Evolutionary conservation across 345 rosid species (phyloP).

Genomic region (Rhizophora mangle): DNA sequence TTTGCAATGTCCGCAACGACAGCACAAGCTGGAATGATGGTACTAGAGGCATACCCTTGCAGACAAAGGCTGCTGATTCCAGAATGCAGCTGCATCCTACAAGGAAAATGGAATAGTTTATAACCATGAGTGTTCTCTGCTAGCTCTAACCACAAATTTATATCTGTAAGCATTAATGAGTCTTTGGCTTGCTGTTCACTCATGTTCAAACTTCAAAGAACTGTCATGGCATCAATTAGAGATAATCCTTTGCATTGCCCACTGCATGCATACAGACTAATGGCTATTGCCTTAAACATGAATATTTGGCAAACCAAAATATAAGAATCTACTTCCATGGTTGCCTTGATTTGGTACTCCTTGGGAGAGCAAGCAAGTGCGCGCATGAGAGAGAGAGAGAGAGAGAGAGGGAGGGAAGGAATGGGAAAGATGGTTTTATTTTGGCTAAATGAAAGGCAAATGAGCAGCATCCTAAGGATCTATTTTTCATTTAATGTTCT

Average conservation of each 20-base stretch:
- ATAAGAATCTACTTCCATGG: too few relatives aligned
- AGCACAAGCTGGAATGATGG: constrained; percentile 75
- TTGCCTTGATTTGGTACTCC: too few relatives aligned
- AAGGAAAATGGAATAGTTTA: constrained; percentile 12
- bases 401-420: neutral
- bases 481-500: neutral
- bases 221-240: too few relatives aligned
- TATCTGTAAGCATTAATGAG: too few relatives aligned
- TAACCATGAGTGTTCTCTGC: neutral
- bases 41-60: constrained; percentile 85
- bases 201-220: too few relatives aligned
- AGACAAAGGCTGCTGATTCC: constrained; percentile 87
- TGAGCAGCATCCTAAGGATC: neutral
- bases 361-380: too few relatives aligned
- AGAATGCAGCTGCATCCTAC: constrained; percentile 83
- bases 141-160: neutral
- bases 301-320: too few relatives aligned
- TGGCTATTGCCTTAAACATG: too few relatives aligned
- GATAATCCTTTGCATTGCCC: too few relatives aligned
- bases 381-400: too few relatives aligned
- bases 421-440: neutral
- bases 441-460: neutral
- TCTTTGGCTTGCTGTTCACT: too few relatives aligned
- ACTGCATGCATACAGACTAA: too few relatives aligned
- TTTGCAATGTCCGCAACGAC: constrained; percentile 68